phyloP scores from a whole-genome alignment of 257 asterid species.

The Capsicum chinense region DNA sequence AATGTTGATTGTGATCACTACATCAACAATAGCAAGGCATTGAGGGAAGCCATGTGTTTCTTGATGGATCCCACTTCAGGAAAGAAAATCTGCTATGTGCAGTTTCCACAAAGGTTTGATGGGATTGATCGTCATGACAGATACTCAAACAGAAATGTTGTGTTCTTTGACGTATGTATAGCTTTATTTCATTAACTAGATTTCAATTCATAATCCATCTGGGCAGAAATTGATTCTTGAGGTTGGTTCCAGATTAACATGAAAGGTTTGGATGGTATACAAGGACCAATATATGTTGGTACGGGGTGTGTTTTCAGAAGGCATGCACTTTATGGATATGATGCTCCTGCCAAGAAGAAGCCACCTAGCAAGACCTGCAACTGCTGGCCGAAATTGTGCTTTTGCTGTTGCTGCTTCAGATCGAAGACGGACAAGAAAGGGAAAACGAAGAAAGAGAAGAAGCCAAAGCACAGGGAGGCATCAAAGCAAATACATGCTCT shows the following conservation, averaged over 20 bases:
- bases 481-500: slow-evolving; percentile 94
- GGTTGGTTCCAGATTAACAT: slow-evolving; percentile 71
- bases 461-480: slow-evolving; percentile 72
- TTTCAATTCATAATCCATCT: slow-evolving; percentile 5
- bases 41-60: slow-evolving; percentile 96
- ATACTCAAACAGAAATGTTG: slow-evolving; percentile 88
- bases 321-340: slow-evolving; percentile 84
- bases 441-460: slow-evolving; percentile 63
- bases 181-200: slow-evolving; percentile 20
- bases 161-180: slow-evolving; percentile 85
- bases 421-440: slow-evolving; percentile 60
- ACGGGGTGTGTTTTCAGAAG: slow-evolving; percentile 93
- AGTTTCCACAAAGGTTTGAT: slow-evolving; percentile 92
- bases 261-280: slow-evolving; percentile 96
- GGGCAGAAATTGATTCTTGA: slow-evolving; percentile 31
- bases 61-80: slow-evolving; percentile 96
- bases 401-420: slow-evolving; percentile 58
- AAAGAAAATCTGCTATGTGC: slow-evolving; percentile 87
- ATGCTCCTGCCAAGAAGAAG: slow-evolving; percentile 81
- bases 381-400: slow-evolving; percentile 90
- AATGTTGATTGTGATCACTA: slow-evolving; percentile 96
- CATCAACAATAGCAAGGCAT: slow-evolving; percentile 89
- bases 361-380: slow-evolving; percentile 85
- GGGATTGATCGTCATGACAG: slow-evolving; percentile 89
- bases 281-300: slow-evolving; percentile 96